Base-by-base conservation (phyloP, 2,329 filamentous ascomycete genomes). In the Dactylellina drechsleri region DNA sequence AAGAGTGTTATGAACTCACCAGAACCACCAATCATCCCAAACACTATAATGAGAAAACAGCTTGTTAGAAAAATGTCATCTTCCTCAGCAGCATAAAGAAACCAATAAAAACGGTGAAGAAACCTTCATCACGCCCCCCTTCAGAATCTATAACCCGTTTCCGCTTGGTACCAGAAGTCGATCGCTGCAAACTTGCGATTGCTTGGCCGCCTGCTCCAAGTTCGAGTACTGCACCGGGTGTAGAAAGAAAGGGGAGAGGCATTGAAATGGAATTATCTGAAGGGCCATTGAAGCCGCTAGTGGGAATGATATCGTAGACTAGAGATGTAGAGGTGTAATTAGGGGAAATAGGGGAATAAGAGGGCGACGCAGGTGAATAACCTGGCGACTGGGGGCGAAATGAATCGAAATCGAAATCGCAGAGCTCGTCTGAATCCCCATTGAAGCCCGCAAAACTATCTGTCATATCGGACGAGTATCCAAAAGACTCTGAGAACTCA, bases 381-480 rank as follows among this genome's bases (percentile, higher is more conserved):
- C 15, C 16, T 6, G 43, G 13, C 15, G 43, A 47, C 15, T 15
- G 13, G 13, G 43, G 8, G 43, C 2, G 13, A n/a, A 47, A 47
- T 1, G 15, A 57, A 18, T 66, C 62, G 28, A 66, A 66, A 4
- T 66, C 64, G 10, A 36, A 10, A 7, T 10, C 31, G 31, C 31
- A 36, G 31, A 7, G 5, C 10, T 36, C 31, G 23, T 23, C 4
- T 23, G 23, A 23, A 36, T 36, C 6, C 31, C 31, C 31, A 36
- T 36, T 23, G 23, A 23, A 23, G 23, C 23, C 31, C 31, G 31
- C 10, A 5, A 36, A 8, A 36, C 10, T 10, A 36, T 1, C 31
- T 36, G 31, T 10, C 31, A 36, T 36, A 7, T 7, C 31, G 10
- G 31, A 10, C 31, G 31, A 36, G 31, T 36, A 52, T 58, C 50